These are phyloP conservation scores for Uromyces viciae-fabae DNA, from an alignment of 1,284 basidiomycete species.

Conservation along the genomic window DNA sequence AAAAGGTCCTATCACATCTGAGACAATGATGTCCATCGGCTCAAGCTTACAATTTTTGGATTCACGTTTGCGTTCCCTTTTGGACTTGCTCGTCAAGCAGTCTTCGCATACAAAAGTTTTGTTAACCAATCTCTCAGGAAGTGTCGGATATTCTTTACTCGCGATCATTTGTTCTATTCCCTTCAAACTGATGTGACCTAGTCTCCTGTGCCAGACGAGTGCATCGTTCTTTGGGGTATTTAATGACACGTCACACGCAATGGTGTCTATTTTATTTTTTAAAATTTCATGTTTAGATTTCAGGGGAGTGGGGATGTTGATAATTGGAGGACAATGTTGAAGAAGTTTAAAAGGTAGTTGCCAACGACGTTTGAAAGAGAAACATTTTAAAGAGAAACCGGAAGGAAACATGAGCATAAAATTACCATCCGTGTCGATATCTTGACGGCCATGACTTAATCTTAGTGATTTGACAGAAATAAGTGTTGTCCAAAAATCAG, in stretches of 20 bases:
- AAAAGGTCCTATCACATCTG: conserved; percentile 28
- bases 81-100: conserved; percentile 22
- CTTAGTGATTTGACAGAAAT: not conserved
- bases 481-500: not conserved
- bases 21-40: not conserved
- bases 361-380: not conserved
- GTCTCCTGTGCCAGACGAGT: conserved; percentile 12
- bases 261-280: no score
- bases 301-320: not conserved
- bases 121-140: not conserved
- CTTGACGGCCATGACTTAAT: not conserved
- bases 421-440: not conserved
- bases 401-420: not conserved
- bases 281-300: no score
- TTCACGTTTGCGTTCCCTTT: not conserved
- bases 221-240: not conserved
- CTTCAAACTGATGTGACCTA: conserved; percentile 20
- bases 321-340: not conserved
- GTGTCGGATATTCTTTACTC: not conserved
- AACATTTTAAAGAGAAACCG: not conserved
- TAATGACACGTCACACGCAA: no score
- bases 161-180: not conserved
- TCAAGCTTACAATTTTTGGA: not conserved
- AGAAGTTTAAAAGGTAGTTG: not conserved
- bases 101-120: conserved; percentile 24